These are phyloP conservation scores for Phytopythium cucurbitacearum DNA, from an alignment of 352 stramenopile species.

Conservation along the genomic window DNA sequence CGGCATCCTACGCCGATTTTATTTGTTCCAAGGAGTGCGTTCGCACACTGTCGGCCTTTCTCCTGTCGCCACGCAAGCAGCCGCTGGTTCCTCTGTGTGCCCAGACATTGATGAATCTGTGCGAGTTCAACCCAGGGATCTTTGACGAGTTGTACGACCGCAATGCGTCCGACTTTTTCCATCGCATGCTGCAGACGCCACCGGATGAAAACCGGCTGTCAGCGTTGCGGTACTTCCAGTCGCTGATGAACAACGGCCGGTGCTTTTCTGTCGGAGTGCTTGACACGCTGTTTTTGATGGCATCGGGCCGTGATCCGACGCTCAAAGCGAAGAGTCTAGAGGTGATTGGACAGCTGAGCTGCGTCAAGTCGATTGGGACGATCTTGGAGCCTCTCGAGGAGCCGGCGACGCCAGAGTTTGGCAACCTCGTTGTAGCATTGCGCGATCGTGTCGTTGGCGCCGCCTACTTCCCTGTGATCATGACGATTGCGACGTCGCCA, in stretches of 20 bases:
- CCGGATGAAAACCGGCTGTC: slow-evolving; percentile 73
- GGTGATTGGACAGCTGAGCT: slow-evolving; percentile 48
- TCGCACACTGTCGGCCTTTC: slow-evolving; percentile 48
- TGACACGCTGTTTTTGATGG: slow-evolving; percentile 72
- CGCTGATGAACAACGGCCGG: slow-evolving; percentile 56
- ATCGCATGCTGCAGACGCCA: slow-evolving; percentile 67
- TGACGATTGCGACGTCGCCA: slow-evolving; percentile 49
- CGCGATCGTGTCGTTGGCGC: slow-evolving; percentile 54
- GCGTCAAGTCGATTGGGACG: slow-evolving; percentile 42
- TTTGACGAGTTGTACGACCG: slow-evolving; percentile 59
- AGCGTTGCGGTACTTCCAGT: slow-evolving; percentile 63
- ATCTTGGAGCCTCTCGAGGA: slow-evolving; percentile 43
- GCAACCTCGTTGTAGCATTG: slow-evolving; percentile 46
- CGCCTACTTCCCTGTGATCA: slow-evolving; percentile 59
- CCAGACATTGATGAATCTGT: slow-evolving; percentile 77
- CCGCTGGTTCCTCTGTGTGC: slow-evolving; percentile 58
- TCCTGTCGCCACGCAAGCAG: slow-evolving; percentile 58
- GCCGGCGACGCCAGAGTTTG: slow-evolving; percentile 30
- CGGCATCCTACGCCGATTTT: slow-evolving; percentile 48
- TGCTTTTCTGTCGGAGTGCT: slow-evolving; percentile 51
- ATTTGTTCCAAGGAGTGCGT: slow-evolving; percentile 56
- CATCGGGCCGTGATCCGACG: slow-evolving; percentile 42
- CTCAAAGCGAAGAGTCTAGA: slow-evolving; percentile 52
- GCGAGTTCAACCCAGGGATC: slow-evolving; percentile 62
- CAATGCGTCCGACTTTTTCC: slow-evolving; percentile 73